Conservation (phyloP, 768 basidiomycete species). For the Tylopilus rubrobrunneus region DNA sequence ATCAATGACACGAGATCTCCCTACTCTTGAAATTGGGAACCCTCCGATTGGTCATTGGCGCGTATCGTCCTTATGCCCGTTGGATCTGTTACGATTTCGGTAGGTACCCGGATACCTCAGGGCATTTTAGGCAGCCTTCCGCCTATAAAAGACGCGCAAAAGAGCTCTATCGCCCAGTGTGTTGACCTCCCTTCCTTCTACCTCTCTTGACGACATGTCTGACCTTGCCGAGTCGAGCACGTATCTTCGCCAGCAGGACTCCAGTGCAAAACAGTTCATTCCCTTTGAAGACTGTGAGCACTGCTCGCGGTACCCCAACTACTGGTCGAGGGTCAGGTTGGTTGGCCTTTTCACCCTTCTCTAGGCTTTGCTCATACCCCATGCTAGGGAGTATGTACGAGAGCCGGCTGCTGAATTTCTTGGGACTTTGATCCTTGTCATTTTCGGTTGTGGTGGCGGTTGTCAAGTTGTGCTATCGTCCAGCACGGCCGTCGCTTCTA, state of each 20-base stretch:
- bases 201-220: conserved; percentile 18
- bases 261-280: conserved; percentile 1
- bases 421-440: conserved; percentile 53
- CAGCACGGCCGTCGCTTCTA: conserved; percentile 41
- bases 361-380: conserved; percentile 1
- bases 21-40: conserved; percentile 4
- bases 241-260: conserved; percentile 7
- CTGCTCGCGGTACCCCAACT: conserved; percentile 43
- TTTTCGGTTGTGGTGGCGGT: conserved; percentile 56
- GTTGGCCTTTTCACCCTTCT: background rate
- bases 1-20: background rate
- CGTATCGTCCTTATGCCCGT: background rate
- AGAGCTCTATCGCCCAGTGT: background rate
- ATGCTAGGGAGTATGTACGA: conserved; percentile 40
- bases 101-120: background rate
- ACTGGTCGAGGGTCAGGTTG: conserved; percentile 56
- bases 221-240: conserved; percentile 13
- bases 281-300: conserved; percentile 30
- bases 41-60: conserved; percentile 1
- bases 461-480: conserved; percentile 54
- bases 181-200: background rate
- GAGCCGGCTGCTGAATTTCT: conserved; percentile 66
- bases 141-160: conserved; percentile 22
- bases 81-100: conserved; percentile 8
- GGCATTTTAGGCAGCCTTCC: background rate